phyloP scores from a whole-genome alignment of 1,139 yeast genomes.

The Maudiozyma humilis region DNA sequence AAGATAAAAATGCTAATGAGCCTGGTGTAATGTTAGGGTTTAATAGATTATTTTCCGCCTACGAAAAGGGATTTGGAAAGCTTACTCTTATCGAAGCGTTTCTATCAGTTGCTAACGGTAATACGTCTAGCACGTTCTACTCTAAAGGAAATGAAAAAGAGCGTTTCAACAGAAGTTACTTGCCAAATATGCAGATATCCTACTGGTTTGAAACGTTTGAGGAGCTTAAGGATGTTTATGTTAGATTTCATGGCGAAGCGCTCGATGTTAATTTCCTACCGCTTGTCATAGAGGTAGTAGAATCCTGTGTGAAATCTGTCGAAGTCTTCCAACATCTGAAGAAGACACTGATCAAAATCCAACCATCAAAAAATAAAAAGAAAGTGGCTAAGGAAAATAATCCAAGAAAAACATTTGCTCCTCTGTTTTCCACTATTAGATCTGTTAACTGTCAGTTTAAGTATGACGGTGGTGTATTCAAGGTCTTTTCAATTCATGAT shows the following conservation, averaged over 20 bases:
- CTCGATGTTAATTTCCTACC: conserved; percentile 57
- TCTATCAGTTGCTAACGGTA: conserved; percentile 58
- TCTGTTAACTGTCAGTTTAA: conserved; percentile 46
- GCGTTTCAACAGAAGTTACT: conserved; percentile 51
- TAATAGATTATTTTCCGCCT: conserved; percentile 56
- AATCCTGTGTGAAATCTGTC: conserved; percentile 40
- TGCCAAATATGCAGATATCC: conserved; percentile 57
- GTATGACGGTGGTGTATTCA: conserved; percentile 67
- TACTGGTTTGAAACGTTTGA: conserved; percentile 38
- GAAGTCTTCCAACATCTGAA: conserved; percentile 37
- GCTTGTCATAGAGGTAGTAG: conserved; percentile 42
- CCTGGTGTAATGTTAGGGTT: conserved; percentile 74
- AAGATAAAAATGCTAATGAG: conserved; percentile 32
- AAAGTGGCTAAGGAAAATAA: conserved; percentile 6
- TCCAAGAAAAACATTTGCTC: conserved; percentile 21
- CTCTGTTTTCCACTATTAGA: conserved; percentile 31
- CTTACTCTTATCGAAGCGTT: conserved; percentile 58
- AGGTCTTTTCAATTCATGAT: conserved; percentile 37
- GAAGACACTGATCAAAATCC: conserved; percentile 12
- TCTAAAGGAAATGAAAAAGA: conserved; percentile 41
- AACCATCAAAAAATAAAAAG: conserved; percentile 4
- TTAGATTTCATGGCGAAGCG: conserved; percentile 54
- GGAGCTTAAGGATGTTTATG: conserved; percentile 35
- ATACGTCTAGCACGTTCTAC: conserved; percentile 43
- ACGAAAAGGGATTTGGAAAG: conserved; percentile 56